Percentiles rank a stretch among this genome's conserved stretches.
phyloP scores from a whole-genome alignment of 2,329 filamentous ascomycete genomes.

The Pyricularia sp. region DNA sequence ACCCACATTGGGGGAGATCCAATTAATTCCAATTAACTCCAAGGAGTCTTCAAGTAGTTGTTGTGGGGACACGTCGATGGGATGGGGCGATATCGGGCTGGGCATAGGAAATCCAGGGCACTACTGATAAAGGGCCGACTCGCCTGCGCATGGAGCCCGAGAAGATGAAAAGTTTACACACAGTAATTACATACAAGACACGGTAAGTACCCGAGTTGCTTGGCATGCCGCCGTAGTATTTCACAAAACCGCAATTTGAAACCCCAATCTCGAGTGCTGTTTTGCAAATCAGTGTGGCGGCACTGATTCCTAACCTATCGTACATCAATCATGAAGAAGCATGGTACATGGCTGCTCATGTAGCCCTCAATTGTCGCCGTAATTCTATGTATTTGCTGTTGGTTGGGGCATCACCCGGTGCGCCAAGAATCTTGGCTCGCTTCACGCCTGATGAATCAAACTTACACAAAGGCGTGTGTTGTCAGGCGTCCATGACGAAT shows the following conservation, averaged over 20 bases:
- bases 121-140: no score
- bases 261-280: neutral
- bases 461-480: neutral
- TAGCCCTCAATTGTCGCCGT: neutral
- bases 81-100: neutral
- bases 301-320: neutral
- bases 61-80: neutral
- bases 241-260: neutral
- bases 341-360: neutral
- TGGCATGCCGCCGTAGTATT: neutral
- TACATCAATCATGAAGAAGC: neutral
- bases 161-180: neutral
- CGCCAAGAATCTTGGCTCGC: neutral
- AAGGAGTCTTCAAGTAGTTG: neutral
- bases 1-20: neutral
- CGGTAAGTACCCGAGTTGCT: neutral
- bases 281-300: neutral
- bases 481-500: neutral
- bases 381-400: neutral
- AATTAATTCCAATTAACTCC: no score
- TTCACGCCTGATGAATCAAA: neutral
- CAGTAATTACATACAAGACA: neutral
- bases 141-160: neutral
- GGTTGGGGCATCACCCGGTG: neutral
- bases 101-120: neutral